These are phyloP conservation scores for Royoungia palumana DNA, from an alignment of 768 basidiomycete genomes.

Conservation along the genomic window DNA sequence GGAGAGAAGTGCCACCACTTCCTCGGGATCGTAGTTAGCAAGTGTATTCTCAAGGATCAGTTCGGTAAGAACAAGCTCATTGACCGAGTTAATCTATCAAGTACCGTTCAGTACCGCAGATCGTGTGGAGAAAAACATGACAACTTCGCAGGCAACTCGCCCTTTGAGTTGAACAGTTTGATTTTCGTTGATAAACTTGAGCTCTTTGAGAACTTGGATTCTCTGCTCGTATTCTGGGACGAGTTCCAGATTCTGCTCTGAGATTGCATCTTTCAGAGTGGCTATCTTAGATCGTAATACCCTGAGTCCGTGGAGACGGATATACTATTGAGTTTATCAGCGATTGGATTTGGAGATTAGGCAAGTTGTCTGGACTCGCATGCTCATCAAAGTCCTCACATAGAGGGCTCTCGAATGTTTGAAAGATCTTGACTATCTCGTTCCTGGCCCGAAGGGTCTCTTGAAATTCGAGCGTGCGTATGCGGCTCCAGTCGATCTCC, in stretches of 20 bases:
- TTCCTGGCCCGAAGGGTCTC: constrained; percentile 67
- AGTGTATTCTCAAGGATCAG: constrained; percentile 95
- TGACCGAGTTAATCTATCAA: constrained; percentile 92
- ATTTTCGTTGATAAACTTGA: constrained; percentile 94
- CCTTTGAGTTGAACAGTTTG: constrained; percentile 95
- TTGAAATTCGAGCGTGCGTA: constrained; percentile 88
- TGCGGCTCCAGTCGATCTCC: constrained; percentile 83
- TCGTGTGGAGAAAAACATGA: constrained; percentile 2
- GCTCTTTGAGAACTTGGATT: constrained; percentile 82
- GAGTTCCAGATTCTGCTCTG: constrained; percentile 95
- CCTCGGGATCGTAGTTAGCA: constrained; percentile 87
- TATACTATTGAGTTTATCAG: constrained; percentile 53
- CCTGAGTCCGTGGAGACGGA: constrained; percentile 69
- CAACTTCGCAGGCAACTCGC: constrained; percentile 94
- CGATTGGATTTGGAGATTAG: constrained; percentile 2
- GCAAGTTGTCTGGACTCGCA: constrained; percentile 44
- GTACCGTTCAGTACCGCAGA: neutral
- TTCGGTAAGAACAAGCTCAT: constrained; percentile 93
- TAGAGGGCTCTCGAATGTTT: constrained; percentile 45
- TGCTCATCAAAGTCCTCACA: constrained; percentile 74
- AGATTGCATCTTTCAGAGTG: constrained; percentile 77
- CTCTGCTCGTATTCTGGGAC: constrained; percentile 97
- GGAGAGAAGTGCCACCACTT: constrained; percentile 93
- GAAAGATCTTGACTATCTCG: constrained; percentile 42
- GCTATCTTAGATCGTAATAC: constrained; percentile 71